Evolutionary conservation across 2,329 filamentous ascomycete genomes (phyloP), one percentile per base, ranked within the genome.

Genomic region (Coniochaeta sp.): DNA sequence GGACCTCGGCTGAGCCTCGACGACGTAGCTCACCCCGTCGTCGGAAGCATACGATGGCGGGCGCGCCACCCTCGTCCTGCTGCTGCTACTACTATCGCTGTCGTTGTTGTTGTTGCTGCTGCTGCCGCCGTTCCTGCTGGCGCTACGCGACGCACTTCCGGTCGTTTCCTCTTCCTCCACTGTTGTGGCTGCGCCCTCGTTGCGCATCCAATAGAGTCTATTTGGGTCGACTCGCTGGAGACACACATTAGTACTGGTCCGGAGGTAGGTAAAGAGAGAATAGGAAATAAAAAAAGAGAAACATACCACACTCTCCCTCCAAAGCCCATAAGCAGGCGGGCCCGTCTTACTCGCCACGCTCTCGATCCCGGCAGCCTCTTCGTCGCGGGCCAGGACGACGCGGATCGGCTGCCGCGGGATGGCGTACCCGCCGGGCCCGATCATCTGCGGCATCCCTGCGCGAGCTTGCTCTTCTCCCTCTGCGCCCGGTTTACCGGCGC

Each of bases 261-360:
- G 24, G 5, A 30, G 20, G 30, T 9, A 51, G 16, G 8, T 22
- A 6, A 18, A 40, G 26, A 31, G n/a, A 56, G 49, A 62, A 56
- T 14, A 3, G 22, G 33, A n/a, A 28, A 13, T 12, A 35, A 16
- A 20, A 16, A 9, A n/a, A 42, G 9, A 32, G 22, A 16, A 16
- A 82, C 85, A 67, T 77, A 89, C 85, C 68, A 94, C 88, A 61
- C 86, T 92, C 66, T 85, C 84, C 50, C 89, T 77, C 88, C 89
- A 95, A 1, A 90, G 71, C 0, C 91, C 91, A 63, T 96, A 96
- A 2, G 89, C 89, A 0, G 91, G 91, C 4, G 91, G 91, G 8
- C 83, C 81, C 18, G 76, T 57, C 59, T 83, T 83, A 38, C 71
- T 70, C 0, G 77, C 70, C 53, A 82, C 77, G 49, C 74, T 78